Conservation (phyloP, 768 basidiomycete species). For the Chlorophyllum brunneum region DNA sequence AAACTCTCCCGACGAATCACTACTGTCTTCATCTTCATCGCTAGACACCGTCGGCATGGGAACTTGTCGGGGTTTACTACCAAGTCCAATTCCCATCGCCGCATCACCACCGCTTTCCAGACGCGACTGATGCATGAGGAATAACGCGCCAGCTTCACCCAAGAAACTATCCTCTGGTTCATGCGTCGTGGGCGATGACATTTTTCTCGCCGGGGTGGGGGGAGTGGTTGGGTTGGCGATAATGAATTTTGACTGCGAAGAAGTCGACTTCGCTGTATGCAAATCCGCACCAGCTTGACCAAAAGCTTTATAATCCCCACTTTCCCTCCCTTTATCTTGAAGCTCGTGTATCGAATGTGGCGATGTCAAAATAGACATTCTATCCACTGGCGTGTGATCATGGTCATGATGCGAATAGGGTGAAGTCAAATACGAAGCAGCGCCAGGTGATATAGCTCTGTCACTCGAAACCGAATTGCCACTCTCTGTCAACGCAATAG, state of each 20-base stretch:
- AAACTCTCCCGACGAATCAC: not conserved
- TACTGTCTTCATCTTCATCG: constrained; percentile 24
- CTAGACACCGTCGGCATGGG: constrained; percentile 23
- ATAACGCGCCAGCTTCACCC: constrained; percentile 59
- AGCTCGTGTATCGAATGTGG: constrained; percentile 22
- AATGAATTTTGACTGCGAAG: not conserved
- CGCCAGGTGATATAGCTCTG: constrained; percentile 12
- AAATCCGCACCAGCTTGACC: constrained; percentile 15
- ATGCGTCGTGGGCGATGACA: constrained; percentile 3
- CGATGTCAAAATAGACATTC: constrained; percentile 29
- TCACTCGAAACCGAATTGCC: constrained; percentile 13
- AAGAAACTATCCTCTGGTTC: constrained; percentile 33
- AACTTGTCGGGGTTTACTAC: constrained; percentile 9
- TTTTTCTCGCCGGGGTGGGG: not conserved
- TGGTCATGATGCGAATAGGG: constrained; percentile 22
- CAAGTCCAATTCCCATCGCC: not conserved
- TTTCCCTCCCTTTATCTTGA: constrained; percentile 5
- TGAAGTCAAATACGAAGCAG: constrained; percentile 30
- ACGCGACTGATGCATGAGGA: constrained; percentile 57
- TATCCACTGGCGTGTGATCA: constrained; percentile 9
- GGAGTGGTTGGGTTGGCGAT: not conserved
- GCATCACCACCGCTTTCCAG: constrained; percentile 19
- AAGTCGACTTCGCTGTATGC: constrained; percentile 2
- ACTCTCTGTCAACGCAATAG: not conserved
- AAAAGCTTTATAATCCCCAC: constrained; percentile 10